Base-by-base conservation (phyloP, 106 monocot genomes). In the Agapanthus africanus region DNA sequence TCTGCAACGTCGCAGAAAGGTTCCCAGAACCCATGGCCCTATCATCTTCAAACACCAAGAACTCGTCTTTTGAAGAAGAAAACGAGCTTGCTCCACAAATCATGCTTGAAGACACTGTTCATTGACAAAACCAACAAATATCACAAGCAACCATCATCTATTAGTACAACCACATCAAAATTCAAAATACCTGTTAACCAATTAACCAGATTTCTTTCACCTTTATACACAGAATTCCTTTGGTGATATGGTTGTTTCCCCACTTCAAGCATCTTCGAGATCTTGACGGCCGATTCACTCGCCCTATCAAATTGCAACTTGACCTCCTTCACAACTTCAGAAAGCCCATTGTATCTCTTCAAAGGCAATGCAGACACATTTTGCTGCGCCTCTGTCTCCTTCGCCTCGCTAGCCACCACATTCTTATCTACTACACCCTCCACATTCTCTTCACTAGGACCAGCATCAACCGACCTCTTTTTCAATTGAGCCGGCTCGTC, bases 1-100 rank as follows among this genome's bases (percentile, higher is more conserved):
- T 85, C 65, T 89, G 79, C 64, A 89, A 60, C 15, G 79, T 80
- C 2, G 75, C 77, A 21, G 82, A 85, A 47, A 82, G 74, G n/a
- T n/a, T n/a, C n/a, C n/a, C n/a, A 54, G 81, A 54, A 18, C 71
- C 68, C 59, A 38, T 47, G 21, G 51, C 59, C 59, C 71, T 77
- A 16, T 74, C 85, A 27, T 80, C 82, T 68, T 82, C 79, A 44
- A 71, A 77, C 23, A 66, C 74, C 46, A 80, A 59, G 21, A 77
- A 74, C 27, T 81, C 79, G 38, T 42, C 61, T 50, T 71, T 72
- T 5, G 52, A 72, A 0, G 61, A 47, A 18, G 76, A 64, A n/a
- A 68, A 31, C 33, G 77, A 14, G 54, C 76, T 71, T 41, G 71
- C 23, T 42, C 66, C 50, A n/a, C 77, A 74, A 40, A 79, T 69